Evolutionary conservation across 768 basidiomycete species (phyloP).

Genomic region (Leccinellum albellum): DNA sequence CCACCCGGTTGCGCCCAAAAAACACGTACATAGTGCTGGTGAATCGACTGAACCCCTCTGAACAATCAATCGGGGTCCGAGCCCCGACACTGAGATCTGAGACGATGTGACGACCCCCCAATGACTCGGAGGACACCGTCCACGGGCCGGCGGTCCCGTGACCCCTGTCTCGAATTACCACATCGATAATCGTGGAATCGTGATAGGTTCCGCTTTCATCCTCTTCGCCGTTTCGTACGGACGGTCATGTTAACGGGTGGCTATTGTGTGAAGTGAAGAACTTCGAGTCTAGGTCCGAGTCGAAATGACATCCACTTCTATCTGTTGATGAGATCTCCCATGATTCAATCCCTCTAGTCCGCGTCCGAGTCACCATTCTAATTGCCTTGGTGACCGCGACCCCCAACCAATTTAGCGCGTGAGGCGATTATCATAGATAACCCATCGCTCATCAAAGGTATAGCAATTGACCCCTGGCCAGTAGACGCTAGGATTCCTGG

Average conservation of each 20-base stretch:
- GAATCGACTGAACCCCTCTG: background rate
- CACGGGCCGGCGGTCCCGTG: background rate
- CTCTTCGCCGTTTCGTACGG: background rate
- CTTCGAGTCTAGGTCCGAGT: background rate
- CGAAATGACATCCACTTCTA: background rate
- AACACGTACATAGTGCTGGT: background rate
- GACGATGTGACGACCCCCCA: background rate
- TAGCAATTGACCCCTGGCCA: background rate
- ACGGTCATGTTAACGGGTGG: background rate
- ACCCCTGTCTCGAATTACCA: too few relatives aligned
- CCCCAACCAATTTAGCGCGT: too few relatives aligned
- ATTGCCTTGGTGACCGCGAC: background rate
- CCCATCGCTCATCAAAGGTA: background rate
- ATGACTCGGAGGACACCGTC: background rate
- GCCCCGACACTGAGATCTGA: too few relatives aligned
- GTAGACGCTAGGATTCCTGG: constrained; percentile 3
- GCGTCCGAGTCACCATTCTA: background rate
- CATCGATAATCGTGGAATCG: background rate
- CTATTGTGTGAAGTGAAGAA: background rate
- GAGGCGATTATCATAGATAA: background rate
- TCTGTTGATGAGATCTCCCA: background rate
- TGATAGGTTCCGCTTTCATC: background rate
- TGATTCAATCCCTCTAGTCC: background rate
- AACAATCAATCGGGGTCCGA: background rate
- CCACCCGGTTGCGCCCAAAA: background rate